These are phyloP conservation scores for Capsicum chinense DNA, from an alignment of 257 asterid species.

Conservation along the genomic window DNA sequence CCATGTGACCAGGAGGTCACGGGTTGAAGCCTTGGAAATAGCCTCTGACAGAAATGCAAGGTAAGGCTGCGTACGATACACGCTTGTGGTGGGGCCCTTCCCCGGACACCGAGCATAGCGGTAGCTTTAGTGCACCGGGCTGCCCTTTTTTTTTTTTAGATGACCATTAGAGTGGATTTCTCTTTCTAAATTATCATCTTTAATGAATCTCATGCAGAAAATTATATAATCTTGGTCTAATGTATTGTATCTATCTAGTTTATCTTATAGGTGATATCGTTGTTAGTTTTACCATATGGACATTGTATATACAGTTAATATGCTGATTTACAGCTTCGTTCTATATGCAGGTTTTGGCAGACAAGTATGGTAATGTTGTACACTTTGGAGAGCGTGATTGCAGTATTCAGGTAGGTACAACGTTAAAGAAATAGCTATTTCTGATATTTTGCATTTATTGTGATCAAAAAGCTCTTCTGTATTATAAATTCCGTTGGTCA, in stretches of 20 bases:
- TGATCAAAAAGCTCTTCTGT: background rate
- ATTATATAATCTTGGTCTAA: background rate
- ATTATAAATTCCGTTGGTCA: background rate
- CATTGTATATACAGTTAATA: constrained; percentile 12
- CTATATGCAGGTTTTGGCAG: constrained; percentile 82
- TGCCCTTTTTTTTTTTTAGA: background rate
- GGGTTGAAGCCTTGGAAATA: too few species aligned
- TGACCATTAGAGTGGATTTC: background rate
- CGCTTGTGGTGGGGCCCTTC: too few species aligned
- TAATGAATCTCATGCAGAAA: constrained; percentile 11
- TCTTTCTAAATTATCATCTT: background rate
- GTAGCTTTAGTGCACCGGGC: too few species aligned
- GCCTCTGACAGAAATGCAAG: too few species aligned
- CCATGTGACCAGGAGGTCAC: too few species aligned
- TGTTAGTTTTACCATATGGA: background rate
- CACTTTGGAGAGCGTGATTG: constrained; percentile 99
- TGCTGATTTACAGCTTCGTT: background rate
- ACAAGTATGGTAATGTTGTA: constrained; percentile 83
- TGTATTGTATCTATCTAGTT: background rate
- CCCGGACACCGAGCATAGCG: too few species aligned
- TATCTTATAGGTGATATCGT: background rate
- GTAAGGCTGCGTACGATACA: too few species aligned
- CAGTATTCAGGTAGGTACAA: constrained; percentile 79
- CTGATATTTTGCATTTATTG: background rate
- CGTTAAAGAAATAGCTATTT: constrained; percentile 28